A percentile compares a stretch with the other conserved stretches of the same genome.
phyloP scores from a whole-genome alignment of 2,329 filamentous ascomycete genomes.

The Pseudocercospora crystallina region DNA sequence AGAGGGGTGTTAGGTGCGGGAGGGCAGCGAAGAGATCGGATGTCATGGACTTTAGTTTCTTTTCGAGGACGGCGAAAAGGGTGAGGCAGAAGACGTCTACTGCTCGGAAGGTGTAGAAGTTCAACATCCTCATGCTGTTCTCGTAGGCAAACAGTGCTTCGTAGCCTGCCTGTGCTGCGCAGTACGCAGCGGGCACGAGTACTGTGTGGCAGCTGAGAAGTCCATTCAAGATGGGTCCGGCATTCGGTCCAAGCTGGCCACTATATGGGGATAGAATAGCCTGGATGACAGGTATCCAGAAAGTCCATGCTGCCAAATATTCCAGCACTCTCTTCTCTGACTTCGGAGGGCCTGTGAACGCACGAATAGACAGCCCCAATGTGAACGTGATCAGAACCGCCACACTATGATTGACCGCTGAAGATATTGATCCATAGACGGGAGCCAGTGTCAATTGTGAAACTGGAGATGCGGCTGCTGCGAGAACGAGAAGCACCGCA shows the following conservation, averaged over 20 bases:
- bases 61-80: too few species aligned
- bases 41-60: too few species aligned
- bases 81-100: too few species aligned
- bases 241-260: constrained; percentile 62
- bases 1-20: too few species aligned
- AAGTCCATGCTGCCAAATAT: constrained; percentile 61
- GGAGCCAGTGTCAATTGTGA: constrained; percentile 79
- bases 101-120: too few species aligned
- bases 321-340: background rate
- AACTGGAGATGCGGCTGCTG: constrained; percentile 65
- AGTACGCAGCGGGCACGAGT: constrained; percentile 33
- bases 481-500: constrained; percentile 39
- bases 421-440: constrained; percentile 82
- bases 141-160: too few species aligned
- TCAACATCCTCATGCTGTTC: too few species aligned
- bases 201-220: constrained; percentile 64
- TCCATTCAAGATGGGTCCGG: constrained; percentile 76
- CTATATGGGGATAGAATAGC: constrained; percentile 69
- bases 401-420: constrained; percentile 68
- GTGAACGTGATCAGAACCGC: constrained; percentile 60
- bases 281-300: constrained; percentile 73
- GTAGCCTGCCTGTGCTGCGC: too few species aligned
- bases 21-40: too few species aligned
- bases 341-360: background rate
- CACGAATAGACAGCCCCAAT: constrained; percentile 2